Base-by-base conservation (phyloP, 352 stramenopile genomes). In the Globisporangium radiosum region DNA sequence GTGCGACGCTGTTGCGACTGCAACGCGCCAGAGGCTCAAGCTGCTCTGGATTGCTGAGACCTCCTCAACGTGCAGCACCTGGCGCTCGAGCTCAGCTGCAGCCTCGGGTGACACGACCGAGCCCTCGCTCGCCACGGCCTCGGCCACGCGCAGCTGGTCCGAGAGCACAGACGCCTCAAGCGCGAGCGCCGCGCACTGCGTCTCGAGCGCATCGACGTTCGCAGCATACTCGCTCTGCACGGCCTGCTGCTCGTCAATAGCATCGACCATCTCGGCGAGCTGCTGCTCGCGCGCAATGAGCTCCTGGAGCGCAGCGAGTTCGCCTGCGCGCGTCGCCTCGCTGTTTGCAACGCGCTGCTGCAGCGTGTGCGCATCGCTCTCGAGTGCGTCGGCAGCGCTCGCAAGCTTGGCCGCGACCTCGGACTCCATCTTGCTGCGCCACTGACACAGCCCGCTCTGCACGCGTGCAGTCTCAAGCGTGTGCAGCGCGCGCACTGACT, bases 201-300 rank as follows among this genome's bases (percentile, higher is more conserved):
- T 79, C 44, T 90, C 79, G 15, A 93, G 61, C 47, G 63, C 49
- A 44, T 85, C 68, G 8, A 93, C 81, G 0, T 75, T 72, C 47
- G 67, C 64, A 7, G 70, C 70, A 47, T 85, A 91, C 39, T 93
- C 83, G 7, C 81, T 73, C 6, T 82, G 75, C 6, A 77, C 78
- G 6, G 53, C 63, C 55, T 89, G 81, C 61, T 93, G 83, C 55
- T 93, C 83, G 54, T 93, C 83, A 52, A 90, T 88, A 9, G 75
- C 83, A 63, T 93, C 83, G 49, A 93, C 45, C 11, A 91, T 67
- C 50, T 78, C 61, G 17, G 68, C 64, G 72, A 90, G 83, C 63
- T 90, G 76, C 53, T 80, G 73, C 57, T 93, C 83, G 17, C 78
- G 77, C 44, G 82, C 77, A 47, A 93, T 85, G 42, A 87, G 67